phyloP scores from a whole-genome alignment of 805 yeast genomes.

The Nakazawaea populi region DNA sequence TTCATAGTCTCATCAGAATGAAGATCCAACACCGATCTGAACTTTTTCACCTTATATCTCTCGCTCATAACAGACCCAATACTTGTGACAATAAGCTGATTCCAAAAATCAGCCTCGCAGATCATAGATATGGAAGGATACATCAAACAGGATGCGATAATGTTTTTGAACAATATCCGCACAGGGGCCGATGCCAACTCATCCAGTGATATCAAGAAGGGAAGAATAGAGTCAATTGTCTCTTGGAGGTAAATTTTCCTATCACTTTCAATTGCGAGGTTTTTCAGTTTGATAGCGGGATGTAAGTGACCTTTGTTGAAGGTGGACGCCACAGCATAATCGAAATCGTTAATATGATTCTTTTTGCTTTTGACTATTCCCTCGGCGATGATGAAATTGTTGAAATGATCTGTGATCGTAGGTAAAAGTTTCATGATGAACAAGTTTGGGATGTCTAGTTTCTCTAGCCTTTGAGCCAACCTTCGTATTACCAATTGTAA shows the following conservation, averaged over 20 bases:
- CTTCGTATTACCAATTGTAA: constrained; percentile 34
- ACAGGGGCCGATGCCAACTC: constrained; percentile 47
- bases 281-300: constrained; percentile 40
- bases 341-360: constrained; percentile 28
- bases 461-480: constrained; percentile 35
- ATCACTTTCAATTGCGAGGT: constrained; percentile 29
- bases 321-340: constrained; percentile 34
- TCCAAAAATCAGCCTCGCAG: constrained; percentile 74
- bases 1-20: constrained; percentile 38
- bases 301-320: constrained; percentile 54
- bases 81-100: constrained; percentile 51
- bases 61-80: constrained; percentile 66
- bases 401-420: constrained; percentile 57
- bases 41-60: constrained; percentile 63
- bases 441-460: constrained; percentile 49
- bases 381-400: constrained; percentile 39
- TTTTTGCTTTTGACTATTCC: constrained; percentile 25
- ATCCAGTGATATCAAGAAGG: constrained; percentile 38
- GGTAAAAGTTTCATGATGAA: constrained; percentile 59
- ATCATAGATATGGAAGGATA: constrained; percentile 44
- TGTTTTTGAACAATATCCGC: constrained; percentile 49
- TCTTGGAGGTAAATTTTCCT: constrained; percentile 46
- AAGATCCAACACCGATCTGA: constrained; percentile 63
- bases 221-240: constrained; percentile 37
- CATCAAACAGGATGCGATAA: constrained; percentile 53